Conservation (phyloP, 2,329 filamentous ascomycete species). For the Alternaria sp. region DNA sequence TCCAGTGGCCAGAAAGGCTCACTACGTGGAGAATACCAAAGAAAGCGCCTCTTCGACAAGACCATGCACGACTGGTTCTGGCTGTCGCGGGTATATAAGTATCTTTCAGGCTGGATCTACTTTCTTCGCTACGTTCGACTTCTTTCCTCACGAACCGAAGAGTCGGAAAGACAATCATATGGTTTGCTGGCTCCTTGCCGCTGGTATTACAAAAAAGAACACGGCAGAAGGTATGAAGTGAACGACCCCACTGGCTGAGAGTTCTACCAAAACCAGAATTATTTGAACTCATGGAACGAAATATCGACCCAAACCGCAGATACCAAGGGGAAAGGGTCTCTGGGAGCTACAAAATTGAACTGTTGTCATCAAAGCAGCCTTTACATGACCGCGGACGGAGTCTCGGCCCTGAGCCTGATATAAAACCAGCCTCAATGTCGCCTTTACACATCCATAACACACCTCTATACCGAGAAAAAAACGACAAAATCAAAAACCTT, state of each 20-base stretch:
- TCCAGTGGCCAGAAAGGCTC: not conserved
- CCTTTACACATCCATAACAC: not conserved
- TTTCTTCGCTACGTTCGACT: not conserved
- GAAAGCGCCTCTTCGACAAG: not conserved
- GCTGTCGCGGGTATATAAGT: not conserved
- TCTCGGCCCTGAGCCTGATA: not conserved
- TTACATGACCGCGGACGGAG: not conserved
- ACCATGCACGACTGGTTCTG: not conserved
- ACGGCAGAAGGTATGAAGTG: not conserved
- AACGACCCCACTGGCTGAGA: not conserved
- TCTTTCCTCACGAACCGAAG: too few relatives aligned
- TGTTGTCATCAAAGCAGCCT: too few relatives aligned
- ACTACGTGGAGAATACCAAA: too few relatives aligned
- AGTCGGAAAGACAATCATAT: too few relatives aligned
- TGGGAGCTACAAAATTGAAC: not conserved
- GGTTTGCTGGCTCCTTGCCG: not conserved
- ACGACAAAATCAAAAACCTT: too few relatives aligned
- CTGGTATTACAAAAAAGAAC: not conserved
- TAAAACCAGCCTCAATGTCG: not conserved
- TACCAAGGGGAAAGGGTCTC: not conserved
- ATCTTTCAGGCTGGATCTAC: not conserved
- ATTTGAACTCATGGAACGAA: fast-evolving
- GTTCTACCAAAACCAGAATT: fast-evolving
- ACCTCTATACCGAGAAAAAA: too few relatives aligned
- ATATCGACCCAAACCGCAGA: fast-evolving